Base-by-base conservation (phyloP, 495 filamentous ascomycete species). In the Aspergillus saccharolyticus region DNA sequence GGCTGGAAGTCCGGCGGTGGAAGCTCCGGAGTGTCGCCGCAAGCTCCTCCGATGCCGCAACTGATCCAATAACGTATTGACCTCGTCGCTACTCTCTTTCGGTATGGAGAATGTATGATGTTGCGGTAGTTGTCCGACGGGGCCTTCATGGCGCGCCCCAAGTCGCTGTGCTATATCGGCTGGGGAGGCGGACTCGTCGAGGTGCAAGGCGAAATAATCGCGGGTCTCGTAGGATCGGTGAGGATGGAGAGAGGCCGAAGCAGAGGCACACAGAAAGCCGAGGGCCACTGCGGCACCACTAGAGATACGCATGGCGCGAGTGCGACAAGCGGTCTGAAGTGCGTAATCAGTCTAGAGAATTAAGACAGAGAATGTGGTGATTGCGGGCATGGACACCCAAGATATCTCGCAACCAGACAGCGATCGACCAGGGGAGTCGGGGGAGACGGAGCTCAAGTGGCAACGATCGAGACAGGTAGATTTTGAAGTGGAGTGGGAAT, bases 121-220 rank as follows among this genome's bases (percentile, higher is more conserved):
- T 66, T 86, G 85, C 15, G 77, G 69, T 6, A 98, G 81, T 65
- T 92, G 84, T 25, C 91, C 92, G 30, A 97, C 78, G 19, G 80
- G 79, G 20, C 94, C 94, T 67, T 97, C 94, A 68, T 96, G 86
- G 43, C 83, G 78, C 28, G 96, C 80, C 21, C 89, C 89, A 25
- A 98, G 75, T 17, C 80, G 75, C 17, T 78, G 72, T 15, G 94
- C 90, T 53, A 97, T 75, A n/a, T 87, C 75, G 28, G 80, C 70
- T 21, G 95, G 94, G 3, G 83, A 78, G 20, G 78, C 77, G 44
- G 79, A 73, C 15, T 81, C 73, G 44, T 84, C 84, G 57, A 97
- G 84, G 58, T 95, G 89, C 50, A 97, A 78, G 49, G 92, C 91
- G 69, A 96, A 96, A 73, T 92, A 96, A 66, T 97, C 90, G 73